Percentiles rank a stretch among this genome's conserved stretches.
Evolutionary conservation across 108 stramenopile genomes (phyloP).

Genomic region (Thalassiosira profunda): DNA sequence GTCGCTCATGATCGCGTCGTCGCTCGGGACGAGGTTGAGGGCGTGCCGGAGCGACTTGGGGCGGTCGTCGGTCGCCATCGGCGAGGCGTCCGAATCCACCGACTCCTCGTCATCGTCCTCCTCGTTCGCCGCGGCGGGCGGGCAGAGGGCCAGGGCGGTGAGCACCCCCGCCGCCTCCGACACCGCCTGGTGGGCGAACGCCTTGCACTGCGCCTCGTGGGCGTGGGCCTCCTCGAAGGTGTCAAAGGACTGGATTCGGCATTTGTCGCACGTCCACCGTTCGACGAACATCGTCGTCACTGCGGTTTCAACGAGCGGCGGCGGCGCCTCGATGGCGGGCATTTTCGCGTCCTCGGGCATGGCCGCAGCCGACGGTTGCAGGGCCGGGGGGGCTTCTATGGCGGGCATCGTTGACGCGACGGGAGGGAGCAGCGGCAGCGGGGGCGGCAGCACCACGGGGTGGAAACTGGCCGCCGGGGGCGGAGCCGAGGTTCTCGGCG

Average conservation of each 20-base stretch:
- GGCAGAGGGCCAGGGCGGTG: conserved; percentile 22
- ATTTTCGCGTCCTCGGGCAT: not conserved
- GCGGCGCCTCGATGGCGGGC: not conserved
- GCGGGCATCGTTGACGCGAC: not conserved
- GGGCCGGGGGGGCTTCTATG: not conserved
- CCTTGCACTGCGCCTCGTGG: conserved; percentile 31
- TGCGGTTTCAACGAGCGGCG: not conserved
- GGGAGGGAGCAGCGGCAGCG: not conserved
- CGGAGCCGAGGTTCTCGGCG: too few species aligned
- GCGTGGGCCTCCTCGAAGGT: conserved; percentile 29
- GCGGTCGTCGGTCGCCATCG: not conserved
- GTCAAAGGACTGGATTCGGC: conserved; percentile 27
- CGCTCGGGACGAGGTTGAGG: conserved; percentile 28
- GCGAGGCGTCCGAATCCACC: not conserved
- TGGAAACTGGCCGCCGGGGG: not conserved
- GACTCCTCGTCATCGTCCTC: conserved; percentile 2
- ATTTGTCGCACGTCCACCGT: conserved; percentile 33
- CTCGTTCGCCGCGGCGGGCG: not conserved
- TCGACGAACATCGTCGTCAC: not conserved
- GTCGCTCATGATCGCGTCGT: conserved; percentile 17
- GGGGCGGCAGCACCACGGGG: not conserved
- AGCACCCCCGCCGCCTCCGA: conserved; percentile 13
- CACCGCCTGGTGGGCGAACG: conserved; percentile 1
- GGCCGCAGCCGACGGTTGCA: not conserved
- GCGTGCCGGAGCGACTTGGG: not conserved